phyloP scores from a whole-genome alignment of 768 basidiomycete species.

The Collybia nuda region DNA sequence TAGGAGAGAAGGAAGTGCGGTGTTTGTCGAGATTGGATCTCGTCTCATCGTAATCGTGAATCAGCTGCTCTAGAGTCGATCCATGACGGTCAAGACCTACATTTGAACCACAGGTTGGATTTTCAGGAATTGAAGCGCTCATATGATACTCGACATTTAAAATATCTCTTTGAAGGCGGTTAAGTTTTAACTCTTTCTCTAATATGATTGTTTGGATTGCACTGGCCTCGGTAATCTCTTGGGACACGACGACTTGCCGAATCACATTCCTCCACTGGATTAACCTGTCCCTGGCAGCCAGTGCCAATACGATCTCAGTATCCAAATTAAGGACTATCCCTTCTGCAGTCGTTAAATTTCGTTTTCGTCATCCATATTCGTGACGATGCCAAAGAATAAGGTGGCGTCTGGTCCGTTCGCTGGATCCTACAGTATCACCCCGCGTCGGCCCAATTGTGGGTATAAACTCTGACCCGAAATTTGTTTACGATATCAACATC shows the following conservation, averaged over 20 bases:
- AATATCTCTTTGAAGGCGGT: slow-evolving; percentile 11
- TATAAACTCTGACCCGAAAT: no score
- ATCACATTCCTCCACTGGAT: slow-evolving; percentile 12
- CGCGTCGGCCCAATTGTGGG: no score
- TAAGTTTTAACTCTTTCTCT: slow-evolving; percentile 12
- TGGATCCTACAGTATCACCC: no score
- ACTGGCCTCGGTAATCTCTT: slow-evolving; percentile 10
- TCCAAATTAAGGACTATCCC: slow-evolving; percentile 12
- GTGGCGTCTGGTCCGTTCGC: neutral
- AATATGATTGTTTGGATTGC: slow-evolving; percentile 15
- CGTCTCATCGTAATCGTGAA: slow-evolving; percentile 9
- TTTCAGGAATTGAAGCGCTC: neutral
- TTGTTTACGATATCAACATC: no score
- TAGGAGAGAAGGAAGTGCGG: slow-evolving; percentile 18
- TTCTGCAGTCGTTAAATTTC: neutral
- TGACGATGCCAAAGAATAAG: neutral
- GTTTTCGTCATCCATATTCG: neutral
- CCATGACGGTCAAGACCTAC: slow-evolving; percentile 11
- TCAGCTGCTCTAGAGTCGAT: slow-evolving; percentile 9
- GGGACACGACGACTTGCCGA: slow-evolving; percentile 13
- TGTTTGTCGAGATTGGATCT: slow-evolving; percentile 13
- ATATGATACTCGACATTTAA: slow-evolving; percentile 3
- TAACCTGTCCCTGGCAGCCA: slow-evolving; percentile 13
- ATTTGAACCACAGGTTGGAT: neutral
- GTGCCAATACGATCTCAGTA: slow-evolving; percentile 15